These are phyloP conservation scores for Hypoxylon rickii DNA, from an alignment of 495 filamentous ascomycete species.

Conservation along the genomic window DNA sequence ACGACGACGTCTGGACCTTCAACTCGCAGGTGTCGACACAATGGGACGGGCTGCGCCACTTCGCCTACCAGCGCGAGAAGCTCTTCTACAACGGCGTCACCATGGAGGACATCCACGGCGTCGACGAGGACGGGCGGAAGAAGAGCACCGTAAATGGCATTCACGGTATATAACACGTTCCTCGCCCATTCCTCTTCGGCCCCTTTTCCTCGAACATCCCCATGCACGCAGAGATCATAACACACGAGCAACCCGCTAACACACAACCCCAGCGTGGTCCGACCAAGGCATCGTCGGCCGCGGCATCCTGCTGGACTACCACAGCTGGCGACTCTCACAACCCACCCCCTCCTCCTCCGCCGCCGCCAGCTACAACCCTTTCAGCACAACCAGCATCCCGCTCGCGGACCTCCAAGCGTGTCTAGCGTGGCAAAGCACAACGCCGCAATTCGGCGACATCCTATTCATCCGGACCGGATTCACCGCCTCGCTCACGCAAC, in stretches of 20 bases:
- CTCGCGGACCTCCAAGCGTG: conserved; percentile 52
- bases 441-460: conserved; percentile 59
- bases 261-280: conserved; percentile 49
- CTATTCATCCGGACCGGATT: conserved; percentile 59
- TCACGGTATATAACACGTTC: conserved; percentile 45
- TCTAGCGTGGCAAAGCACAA: conserved; percentile 52
- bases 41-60: conserved; percentile 54
- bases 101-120: conserved; percentile 57
- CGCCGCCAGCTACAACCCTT: conserved; percentile 46
- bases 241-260: conserved; percentile 42
- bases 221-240: too few species aligned
- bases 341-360: conserved; percentile 3
- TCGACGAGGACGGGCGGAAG: conserved; percentile 36
- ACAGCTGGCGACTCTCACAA: conserved; percentile 50
- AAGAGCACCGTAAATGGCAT: conserved; percentile 52
- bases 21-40: conserved; percentile 60
- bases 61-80: conserved; percentile 56
- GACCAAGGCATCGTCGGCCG: conserved; percentile 61
- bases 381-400: conserved; percentile 46
- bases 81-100: conserved; percentile 67
- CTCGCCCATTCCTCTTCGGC: neutral
- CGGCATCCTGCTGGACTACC: conserved; percentile 62
- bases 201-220: neutral
- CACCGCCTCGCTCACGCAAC: conserved; percentile 41
- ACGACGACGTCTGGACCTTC: conserved; percentile 64